phyloP scores from a whole-genome alignment of 2,329 filamentous ascomycete genomes.

The Neurospora crassa region DNA sequence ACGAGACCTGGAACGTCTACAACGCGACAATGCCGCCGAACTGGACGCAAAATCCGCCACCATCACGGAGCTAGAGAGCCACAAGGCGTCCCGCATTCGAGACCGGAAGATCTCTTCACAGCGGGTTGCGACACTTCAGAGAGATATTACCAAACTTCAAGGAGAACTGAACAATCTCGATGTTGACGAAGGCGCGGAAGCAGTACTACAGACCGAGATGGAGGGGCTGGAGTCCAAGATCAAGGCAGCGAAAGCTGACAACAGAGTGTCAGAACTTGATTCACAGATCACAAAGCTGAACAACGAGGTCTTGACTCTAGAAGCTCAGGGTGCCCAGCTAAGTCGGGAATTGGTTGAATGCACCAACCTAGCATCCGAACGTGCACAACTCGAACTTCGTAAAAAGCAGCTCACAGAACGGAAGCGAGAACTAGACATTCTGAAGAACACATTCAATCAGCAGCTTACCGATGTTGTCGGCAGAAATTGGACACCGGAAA shows the following conservation, averaged over 20 bases:
- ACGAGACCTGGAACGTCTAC: conserved; percentile 63
- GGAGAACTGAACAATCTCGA: conserved; percentile 61
- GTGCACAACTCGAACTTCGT: conserved; percentile 73
- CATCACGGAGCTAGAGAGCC: conserved; percentile 65
- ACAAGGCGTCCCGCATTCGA: conserved; percentile 62
- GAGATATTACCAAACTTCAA: conserved; percentile 57
- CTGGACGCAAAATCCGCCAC: conserved; percentile 60
- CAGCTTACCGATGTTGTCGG: conserved; percentile 60
- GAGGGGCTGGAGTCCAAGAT: conserved; percentile 59
- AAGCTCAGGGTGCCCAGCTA: conserved; percentile 62
- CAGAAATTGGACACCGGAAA: conserved; percentile 56
- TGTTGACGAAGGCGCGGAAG: conserved; percentile 77
- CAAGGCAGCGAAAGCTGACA: conserved; percentile 50
- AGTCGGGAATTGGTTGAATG: conserved; percentile 75
- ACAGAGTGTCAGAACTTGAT: conserved; percentile 59
- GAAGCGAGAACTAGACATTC: conserved; percentile 65
- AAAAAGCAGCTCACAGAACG: conserved; percentile 71
- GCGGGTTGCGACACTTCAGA: conserved; percentile 65
- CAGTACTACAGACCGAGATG: conserved; percentile 63
- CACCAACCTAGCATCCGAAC: conserved; percentile 69
- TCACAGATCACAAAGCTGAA: conserved; percentile 58
- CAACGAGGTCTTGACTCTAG: conserved; percentile 54
- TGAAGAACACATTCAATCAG: conserved; percentile 63
- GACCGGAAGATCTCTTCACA: conserved; percentile 65
- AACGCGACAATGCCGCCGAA: conserved; percentile 65